Evolutionary conservation across 176 grass and related monocot species (phyloP), one percentile per base, ranked within the genome.

Genomic region (Zoysia pacifica): DNA sequence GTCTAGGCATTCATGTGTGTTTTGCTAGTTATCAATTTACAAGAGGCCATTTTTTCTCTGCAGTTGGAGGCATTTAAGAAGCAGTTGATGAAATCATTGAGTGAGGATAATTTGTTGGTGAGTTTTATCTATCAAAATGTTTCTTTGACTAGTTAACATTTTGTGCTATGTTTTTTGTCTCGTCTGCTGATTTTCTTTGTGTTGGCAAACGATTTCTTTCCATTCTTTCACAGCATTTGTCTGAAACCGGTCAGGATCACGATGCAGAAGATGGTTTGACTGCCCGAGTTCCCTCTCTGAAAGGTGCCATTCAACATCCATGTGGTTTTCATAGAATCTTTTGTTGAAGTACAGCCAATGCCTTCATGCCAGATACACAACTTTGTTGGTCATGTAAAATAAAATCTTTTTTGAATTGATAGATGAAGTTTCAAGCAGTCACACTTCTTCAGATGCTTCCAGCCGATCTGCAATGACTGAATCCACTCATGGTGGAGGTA

Each of bases 41-140:
- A 51, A 9, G 58, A 68, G 7, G 8, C 15, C 16, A 60, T 67
- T 19, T 36, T 58, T 70, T 79, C 61, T 88, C 67, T 79, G 66
- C 79, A 99, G 96, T 48, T 99, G 83, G 92, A 95, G 69, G 88
- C 88, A 65, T 99, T 99, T 91, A 95, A 99, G 86, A 99, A 83
- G 72, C 96, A 99, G 43, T 83, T 99, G 78, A 87, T 95, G 87
- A 78, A 93, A 76, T 94, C 96, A 60, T 82, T 99, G 47, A 89
- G 79, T 70, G 92, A 91, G 79, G 92, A 93, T 82, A 93, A 87
- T 79, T 79, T 86, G 69, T 79, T 72, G 69, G 96, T 99, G 56
- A 91, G 96, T 90, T 61, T 41, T 64, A 62, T 15, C 48, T 5
- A 80, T 59, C 10, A 70, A 66, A 44, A 45, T 56, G 37, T 53